Evolutionary conservation across 2,329 filamentous ascomycete genomes (phyloP), one percentile per base, ranked within the genome.

Genomic region (Monilinia laxa): DNA sequence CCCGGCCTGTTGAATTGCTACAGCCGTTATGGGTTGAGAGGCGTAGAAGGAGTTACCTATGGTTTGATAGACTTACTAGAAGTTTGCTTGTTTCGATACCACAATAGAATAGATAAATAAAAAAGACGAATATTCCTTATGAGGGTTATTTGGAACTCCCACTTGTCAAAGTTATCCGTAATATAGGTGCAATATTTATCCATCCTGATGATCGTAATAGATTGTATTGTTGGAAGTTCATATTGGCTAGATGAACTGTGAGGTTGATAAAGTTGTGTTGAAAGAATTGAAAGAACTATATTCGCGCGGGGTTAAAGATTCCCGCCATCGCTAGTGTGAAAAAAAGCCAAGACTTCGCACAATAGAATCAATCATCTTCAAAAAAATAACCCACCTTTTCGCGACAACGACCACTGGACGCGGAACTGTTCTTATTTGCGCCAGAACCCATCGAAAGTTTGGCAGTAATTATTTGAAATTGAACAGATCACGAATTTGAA

Each of bases 281-380:
- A 35, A 35, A 35, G 31, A 35, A 35, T 25, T 18, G 20, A 38
- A 51, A 49, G 42, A 65, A 38, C n/a, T 38, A 51, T 23, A 60
- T 52, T 60, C 35, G 45, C 64, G 64, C 56, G 64, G 64, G 64
- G 64, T 65, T 60, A 49, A 58, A 64, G 38, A 40, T 58, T 57
- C 38, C 35, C 31, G 42, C 25, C 23, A 63, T 45, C 51, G 52
- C 52, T 65, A 65, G 64, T 42, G 64, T 38, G 23, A 38, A 52
- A 60, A 63, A 65, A 59, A 14, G 63, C 63, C 63, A 59, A 65
- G 64, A 31, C 58, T 62, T 67, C 65, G 53, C 65, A 67, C 65
- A 67, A 67, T 54, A 67, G 53, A 67, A 67, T 20, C 45, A 47
- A 67, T 66, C 60, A 45, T 64, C 54, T 54, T 58, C 64, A 55